These are phyloP conservation scores for Bacterosira constricta DNA, from an alignment of 108 stramenopile species.

Conservation along the genomic window DNA sequence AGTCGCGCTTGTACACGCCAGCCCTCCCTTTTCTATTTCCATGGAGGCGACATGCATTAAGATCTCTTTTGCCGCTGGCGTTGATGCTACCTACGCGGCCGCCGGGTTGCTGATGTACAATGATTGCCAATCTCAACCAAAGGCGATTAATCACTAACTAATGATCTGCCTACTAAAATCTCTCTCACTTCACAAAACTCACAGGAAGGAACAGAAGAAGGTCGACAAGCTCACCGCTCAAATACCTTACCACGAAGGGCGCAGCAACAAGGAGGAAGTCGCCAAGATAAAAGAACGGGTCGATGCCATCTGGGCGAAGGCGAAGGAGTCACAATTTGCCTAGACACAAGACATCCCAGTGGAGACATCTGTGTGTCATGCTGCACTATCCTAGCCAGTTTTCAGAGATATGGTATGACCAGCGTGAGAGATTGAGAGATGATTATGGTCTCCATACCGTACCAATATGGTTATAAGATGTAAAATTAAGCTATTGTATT, in stretches of 20 bases:
- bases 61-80: no score
- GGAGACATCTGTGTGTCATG: no score
- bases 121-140: background rate
- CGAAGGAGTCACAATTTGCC: conserved; percentile 58
- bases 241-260: conserved; percentile 86
- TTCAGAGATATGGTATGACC: no score
- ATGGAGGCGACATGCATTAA: conserved; percentile 1
- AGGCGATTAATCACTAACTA: background rate
- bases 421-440: no score
- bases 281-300: conserved; percentile 78
- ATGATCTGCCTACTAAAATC: background rate
- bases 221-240: conserved; percentile 76
- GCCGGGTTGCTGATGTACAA: background rate
- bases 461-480: no score
- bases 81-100: no score
- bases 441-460: no score
- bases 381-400: no score
- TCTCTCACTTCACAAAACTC: background rate
- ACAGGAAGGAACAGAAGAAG: conserved; percentile 88
- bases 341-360: no score
- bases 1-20: background rate
- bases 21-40: background rate
- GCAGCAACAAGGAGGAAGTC: conserved; percentile 83
- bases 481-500: no score
- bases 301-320: conserved; percentile 70